These are phyloP conservation scores for Crotalaria pallida DNA, from an alignment of 306 rosid genomes.

Conservation along the genomic window DNA sequence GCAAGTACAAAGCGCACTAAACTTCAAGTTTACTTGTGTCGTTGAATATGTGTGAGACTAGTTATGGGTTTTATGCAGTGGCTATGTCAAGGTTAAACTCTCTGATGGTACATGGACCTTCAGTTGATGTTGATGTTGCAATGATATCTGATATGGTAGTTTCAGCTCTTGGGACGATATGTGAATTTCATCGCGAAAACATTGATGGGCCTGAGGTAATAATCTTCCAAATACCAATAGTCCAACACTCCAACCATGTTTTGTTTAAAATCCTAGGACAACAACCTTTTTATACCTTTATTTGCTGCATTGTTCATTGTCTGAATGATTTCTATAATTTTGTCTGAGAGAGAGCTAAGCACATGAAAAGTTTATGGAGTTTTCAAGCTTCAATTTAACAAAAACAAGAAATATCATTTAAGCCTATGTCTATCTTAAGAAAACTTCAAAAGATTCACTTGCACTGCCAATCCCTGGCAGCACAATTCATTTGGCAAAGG, in stretches of 20 bases:
- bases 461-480: not conserved
- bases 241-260: not conserved
- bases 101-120: not conserved
- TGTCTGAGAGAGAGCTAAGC: too few relatives aligned
- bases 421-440: not conserved
- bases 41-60: not conserved
- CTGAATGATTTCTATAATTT: not conserved
- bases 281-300: too few relatives aligned
- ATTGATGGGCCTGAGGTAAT: constrained; percentile 12
- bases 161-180: constrained; percentile 29
- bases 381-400: not conserved
- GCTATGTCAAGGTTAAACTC: not conserved
- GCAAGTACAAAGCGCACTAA: not conserved
- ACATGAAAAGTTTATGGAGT: not conserved
- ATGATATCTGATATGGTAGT: constrained; percentile 13
- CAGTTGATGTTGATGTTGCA: not conserved
- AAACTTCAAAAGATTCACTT: not conserved
- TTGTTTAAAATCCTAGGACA: not conserved
- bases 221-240: not conserved
- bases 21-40: not conserved
- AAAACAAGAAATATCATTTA: not conserved
- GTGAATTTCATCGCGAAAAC: constrained; percentile 3
- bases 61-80: not conserved
- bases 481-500: not conserved
- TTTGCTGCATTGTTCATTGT: not conserved